Base-by-base conservation (phyloP, 108 stramenopile species). In the Asterionellopsis glacialis region DNA sequence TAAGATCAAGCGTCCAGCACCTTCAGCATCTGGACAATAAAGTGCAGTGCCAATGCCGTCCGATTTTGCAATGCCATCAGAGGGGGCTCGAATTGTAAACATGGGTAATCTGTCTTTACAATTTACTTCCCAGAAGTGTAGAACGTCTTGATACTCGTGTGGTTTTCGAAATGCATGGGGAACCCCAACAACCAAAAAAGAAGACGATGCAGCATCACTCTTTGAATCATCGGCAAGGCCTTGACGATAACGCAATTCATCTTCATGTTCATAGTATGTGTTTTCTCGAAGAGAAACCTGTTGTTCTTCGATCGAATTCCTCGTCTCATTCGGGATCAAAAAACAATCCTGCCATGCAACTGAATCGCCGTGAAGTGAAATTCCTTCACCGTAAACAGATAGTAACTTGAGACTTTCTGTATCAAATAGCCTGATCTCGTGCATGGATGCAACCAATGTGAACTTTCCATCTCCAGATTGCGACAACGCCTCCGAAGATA, bases 331-430 rank as follows among this genome's bases (percentile, higher is more conserved):
- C 38, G 16, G 48, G 1, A n/a, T 50, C 50, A 51, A 53, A 28
- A 64, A 65, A 51, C 64, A 63, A 41, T 79, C 68, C 68, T 74
- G 74, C 79, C 79, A 85, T 9, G 68, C 44, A 1, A 85, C 64
- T 10, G 80, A 57, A 38, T 73, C 33, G 0, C 80, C 76, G 55
- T 85, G 84, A 62, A 85, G 64, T n/a, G 73, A 48, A 11, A 85
- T 42, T 42, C 68, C 61, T 67, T 85, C 84, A 11, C 84, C 84
- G 55, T 70, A 81, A 11, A 71, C 73, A 24, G 62, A 66, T 12
- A 85, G 41, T 9, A 68, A 61, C 18, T 56, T 40, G 21, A 85
- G 49, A 9, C 66, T 70, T 45, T 70, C 72, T 12, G 78, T 79
- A 55, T 74, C 61, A 53, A 70, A 74, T 12, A 80, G 44, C 11